These are phyloP conservation scores for Goffeauzyma gilvescens DNA, from an alignment of 768 basidiomycete genomes.

Conservation along the genomic window DNA sequence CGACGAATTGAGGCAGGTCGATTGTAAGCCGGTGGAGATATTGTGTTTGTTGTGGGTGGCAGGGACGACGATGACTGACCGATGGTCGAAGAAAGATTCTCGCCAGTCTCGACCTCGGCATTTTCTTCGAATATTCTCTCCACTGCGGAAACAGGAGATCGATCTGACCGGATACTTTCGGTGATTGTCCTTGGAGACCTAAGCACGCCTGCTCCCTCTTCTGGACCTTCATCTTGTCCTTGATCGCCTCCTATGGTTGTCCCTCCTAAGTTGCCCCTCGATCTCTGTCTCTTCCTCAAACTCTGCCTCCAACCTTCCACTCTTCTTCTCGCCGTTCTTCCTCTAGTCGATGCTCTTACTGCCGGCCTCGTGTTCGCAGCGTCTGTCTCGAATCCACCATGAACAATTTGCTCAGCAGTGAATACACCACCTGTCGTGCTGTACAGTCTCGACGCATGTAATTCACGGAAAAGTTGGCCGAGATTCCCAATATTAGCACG, in stretches of 20 bases:
- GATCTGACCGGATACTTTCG: not conserved
- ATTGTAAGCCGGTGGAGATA: conserved; percentile 8
- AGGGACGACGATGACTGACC: too few relatives aligned
- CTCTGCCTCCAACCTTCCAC: conserved; percentile 3
- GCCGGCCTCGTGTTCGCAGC: too few relatives aligned
- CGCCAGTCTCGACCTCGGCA: not conserved
- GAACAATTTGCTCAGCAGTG: too few relatives aligned
- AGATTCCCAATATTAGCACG: too few relatives aligned
- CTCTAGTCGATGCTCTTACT: not conserved
- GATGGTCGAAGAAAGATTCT: not conserved
- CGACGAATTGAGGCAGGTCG: not conserved
- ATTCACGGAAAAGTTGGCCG: too few relatives aligned
- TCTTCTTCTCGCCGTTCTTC: conserved; percentile 5
- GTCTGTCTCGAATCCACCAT: too few relatives aligned
- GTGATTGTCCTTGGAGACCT: not conserved
- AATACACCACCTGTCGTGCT: too few relatives aligned
- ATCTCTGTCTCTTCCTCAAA: not conserved
- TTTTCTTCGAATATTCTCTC: too few relatives aligned
- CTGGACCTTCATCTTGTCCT: not conserved
- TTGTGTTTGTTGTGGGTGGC: too few relatives aligned
- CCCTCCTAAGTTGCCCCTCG: not conserved
- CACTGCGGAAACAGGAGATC: too few relatives aligned
- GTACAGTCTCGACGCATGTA: too few relatives aligned
- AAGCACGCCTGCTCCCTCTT: not conserved
- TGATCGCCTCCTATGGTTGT: not conserved